phyloP scores from a whole-genome alignment of 2,329 filamentous ascomycete genomes.

The Coniella lustricola region DNA sequence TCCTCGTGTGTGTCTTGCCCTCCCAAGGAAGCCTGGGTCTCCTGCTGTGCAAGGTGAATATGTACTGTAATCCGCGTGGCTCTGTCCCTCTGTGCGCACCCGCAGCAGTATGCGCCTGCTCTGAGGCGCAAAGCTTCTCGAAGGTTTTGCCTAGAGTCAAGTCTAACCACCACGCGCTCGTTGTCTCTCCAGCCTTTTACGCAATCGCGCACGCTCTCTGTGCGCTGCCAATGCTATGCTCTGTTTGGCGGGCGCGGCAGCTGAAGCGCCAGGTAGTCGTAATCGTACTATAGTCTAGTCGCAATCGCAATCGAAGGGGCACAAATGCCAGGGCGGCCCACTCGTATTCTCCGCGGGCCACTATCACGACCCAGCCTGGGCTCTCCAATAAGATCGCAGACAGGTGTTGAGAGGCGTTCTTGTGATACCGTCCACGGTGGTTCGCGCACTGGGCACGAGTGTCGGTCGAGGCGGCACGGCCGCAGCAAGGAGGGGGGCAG shows the following conservation, averaged over 20 bases:
- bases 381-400: slow-evolving; percentile 27
- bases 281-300: slow-evolving; percentile 17
- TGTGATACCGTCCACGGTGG: slow-evolving; percentile 25
- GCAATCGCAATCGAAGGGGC: no score
- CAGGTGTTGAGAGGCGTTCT: slow-evolving; percentile 25
- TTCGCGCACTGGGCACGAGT: slow-evolving; percentile 16
- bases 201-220: no score
- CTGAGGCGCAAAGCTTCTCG: slow-evolving; percentile 11
- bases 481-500: slow-evolving; percentile 6
- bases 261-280: slow-evolving; percentile 9
- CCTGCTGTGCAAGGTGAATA: slow-evolving; percentile 15
- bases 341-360: slow-evolving; percentile 28
- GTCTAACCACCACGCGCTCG: background rate
- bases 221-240: no score
- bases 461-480: background rate
- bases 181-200: background rate
- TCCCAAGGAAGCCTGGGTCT: slow-evolving; percentile 3
- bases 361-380: slow-evolving; percentile 17
- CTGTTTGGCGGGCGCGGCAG: slow-evolving; percentile 1
- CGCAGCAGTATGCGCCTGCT: slow-evolving; percentile 8
- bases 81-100: slow-evolving; percentile 12
- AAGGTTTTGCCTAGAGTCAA: background rate
- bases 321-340: slow-evolving; percentile 20
- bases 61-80: slow-evolving; percentile 6
- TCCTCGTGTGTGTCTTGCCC: slow-evolving; percentile 3